Conservation (phyloP, 345 rosid genomes). For the Carallia brachiata region DNA sequence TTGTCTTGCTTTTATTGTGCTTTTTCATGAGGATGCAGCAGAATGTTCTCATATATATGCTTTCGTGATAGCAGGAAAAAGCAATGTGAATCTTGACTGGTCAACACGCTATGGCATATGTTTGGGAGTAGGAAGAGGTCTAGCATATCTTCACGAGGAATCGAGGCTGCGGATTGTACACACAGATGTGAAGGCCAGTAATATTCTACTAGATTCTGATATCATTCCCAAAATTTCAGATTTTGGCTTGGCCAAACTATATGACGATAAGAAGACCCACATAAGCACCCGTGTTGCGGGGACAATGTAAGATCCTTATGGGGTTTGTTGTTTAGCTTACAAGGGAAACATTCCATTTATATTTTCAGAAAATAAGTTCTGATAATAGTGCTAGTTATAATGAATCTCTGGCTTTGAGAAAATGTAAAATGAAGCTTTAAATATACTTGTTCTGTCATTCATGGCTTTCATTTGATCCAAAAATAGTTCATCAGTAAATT, state of each 20-base stretch:
- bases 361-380: no score
- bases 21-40: neutral
- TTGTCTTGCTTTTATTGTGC: neutral
- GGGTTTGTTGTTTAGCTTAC: neutral
- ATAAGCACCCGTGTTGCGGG: constrained; percentile 61
- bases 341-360: no score
- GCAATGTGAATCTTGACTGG: constrained; percentile 42
- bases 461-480: no score
- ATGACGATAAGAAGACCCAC: constrained; percentile 51
- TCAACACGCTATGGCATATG: constrained; percentile 42
- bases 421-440: no score
- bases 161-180: constrained; percentile 56
- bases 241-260: constrained; percentile 61
- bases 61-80: constrained; percentile 34
- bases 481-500: no score
- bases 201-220: constrained; percentile 48
- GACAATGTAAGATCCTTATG: constrained; percentile 41
- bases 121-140: constrained; percentile 55
- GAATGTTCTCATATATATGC: constrained; percentile 1
- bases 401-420: no score
- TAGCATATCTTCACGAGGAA: constrained; percentile 60
- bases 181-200: constrained; percentile 55
- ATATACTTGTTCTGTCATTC: no score
- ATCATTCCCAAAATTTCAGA: constrained; percentile 58
- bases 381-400: no score